Evolutionary conservation across 1,284 basidiomycete genomes (phyloP).

Genomic region (Exobasidium cylindrosporum): DNA sequence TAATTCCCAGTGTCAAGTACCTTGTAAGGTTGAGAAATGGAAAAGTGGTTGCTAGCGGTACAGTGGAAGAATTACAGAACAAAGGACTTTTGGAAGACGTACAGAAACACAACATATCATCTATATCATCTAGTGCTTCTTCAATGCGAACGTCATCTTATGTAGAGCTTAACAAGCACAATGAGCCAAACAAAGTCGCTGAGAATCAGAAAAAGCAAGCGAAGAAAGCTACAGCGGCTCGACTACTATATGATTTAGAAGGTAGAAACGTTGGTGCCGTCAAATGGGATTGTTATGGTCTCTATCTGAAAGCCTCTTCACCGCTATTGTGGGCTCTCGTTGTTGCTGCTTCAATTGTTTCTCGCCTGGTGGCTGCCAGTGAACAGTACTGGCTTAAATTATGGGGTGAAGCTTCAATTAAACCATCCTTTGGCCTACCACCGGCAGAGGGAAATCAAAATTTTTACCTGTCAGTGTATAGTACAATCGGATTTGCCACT

Average conservation of each 20-base stretch:
- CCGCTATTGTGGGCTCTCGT: constrained; percentile 17
- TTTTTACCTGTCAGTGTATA: constrained; percentile 29
- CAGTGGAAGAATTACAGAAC: background rate
- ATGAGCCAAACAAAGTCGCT: constrained; percentile 1
- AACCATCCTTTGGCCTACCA: constrained; percentile 7
- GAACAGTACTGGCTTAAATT: constrained; percentile 46
- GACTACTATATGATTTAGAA: constrained; percentile 37
- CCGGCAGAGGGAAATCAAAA: constrained; percentile 19
- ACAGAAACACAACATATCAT: background rate
- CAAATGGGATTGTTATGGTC: constrained; percentile 29
- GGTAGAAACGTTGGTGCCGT: constrained; percentile 32
- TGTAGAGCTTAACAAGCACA: background rate
- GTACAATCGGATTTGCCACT: constrained; percentile 24
- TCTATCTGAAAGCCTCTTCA: constrained; percentile 31
- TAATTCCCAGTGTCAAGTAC: constrained; percentile 23
- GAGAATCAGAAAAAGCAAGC: background rate
- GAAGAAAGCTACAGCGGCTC: constrained; percentile 19
- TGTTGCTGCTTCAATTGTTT: constrained; percentile 23
- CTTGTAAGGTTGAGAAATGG: constrained; percentile 39
- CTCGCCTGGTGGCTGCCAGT: constrained; percentile 25
- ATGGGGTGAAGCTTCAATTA: constrained; percentile 38
- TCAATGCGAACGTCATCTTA: no score
- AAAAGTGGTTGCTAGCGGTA: constrained; percentile 1
- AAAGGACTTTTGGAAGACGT: constrained; percentile 5
- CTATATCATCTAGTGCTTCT: background rate